Conservation (phyloP, 179 eudicot genomes). For the Carnegiea gigantea region DNA sequence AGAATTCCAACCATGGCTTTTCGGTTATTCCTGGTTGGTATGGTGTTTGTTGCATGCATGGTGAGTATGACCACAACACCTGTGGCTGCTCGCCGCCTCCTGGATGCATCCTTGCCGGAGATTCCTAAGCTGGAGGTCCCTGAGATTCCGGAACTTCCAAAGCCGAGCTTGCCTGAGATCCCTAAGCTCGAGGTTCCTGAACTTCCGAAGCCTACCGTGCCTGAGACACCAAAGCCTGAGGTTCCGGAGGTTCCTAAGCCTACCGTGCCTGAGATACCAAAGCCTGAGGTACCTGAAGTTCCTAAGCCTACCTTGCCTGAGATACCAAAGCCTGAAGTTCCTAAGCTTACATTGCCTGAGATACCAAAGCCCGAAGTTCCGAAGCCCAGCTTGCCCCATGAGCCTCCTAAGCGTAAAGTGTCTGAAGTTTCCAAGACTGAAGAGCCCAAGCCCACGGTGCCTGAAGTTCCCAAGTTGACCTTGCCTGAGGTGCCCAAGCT, state of each 20-base stretch:
- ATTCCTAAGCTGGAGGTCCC: neutral
- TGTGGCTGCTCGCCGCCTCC: neutral
- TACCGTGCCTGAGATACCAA: too few relatives aligned
- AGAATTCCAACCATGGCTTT: neutral
- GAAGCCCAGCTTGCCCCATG: neutral
- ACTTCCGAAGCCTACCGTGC: too few relatives aligned
- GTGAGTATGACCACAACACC: neutral
- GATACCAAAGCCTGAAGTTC: constrained; percentile 15
- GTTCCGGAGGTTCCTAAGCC: constrained; percentile 13
- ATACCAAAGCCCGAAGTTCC: constrained; percentile 7
- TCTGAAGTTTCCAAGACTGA: neutral
- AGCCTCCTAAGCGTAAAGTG: neutral
- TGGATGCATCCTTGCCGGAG: constrained; percentile 2
- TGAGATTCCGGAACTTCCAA: neutral
- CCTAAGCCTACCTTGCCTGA: constrained; percentile 17
- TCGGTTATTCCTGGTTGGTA: neutral
- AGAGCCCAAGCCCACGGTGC: neutral
- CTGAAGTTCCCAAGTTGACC: constrained; percentile 4
- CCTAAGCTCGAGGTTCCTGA: neutral
- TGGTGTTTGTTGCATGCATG: neutral
- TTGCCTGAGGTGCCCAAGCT: constrained; percentile 4
- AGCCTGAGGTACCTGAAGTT: neutral
- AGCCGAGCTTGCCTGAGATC: neutral
- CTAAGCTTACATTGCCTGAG: constrained; percentile 2
- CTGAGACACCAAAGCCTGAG: neutral